Percentiles rank a stretch among this genome's conserved stretches.
Conservation (phyloP, 2,329 filamentous ascomycete species). For the Teratosphaeria zuluensis region DNA sequence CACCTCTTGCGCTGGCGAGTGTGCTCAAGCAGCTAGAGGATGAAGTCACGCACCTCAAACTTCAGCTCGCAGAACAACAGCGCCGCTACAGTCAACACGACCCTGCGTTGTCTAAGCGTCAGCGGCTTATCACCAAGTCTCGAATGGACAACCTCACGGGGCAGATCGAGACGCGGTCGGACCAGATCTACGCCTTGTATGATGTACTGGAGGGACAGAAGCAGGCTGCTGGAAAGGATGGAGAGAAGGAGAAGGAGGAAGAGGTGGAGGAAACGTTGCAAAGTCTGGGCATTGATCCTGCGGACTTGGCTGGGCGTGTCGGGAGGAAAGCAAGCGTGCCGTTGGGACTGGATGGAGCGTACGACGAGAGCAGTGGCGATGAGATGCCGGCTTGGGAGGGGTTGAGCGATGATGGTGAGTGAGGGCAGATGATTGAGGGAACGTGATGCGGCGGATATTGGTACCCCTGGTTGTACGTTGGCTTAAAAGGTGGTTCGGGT, state of each 20-base stretch:
- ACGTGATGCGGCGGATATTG: background rate
- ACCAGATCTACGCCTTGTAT: slow-evolving; percentile 73
- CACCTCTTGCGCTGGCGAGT: slow-evolving; percentile 64
- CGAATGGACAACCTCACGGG: slow-evolving; percentile 53
- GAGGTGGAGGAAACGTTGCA: slow-evolving; percentile 35
- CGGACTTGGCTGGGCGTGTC: slow-evolving; percentile 20
- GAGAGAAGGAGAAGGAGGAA: slow-evolving; percentile 29
- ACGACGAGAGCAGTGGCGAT: slow-evolving; percentile 19
- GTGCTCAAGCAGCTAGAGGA: slow-evolving; percentile 76
- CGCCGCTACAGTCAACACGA: slow-evolving; percentile 57
- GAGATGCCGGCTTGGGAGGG: slow-evolving; percentile 23
- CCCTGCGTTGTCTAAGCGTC: slow-evolving; percentile 54
- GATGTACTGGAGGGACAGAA: slow-evolving; percentile 78
- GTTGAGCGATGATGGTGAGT: slow-evolving; percentile 20
- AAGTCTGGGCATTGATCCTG: slow-evolving; percentile 32
- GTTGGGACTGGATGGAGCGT: slow-evolving; percentile 10
- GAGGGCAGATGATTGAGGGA: background rate
- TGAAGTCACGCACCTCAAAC: slow-evolving; percentile 67
- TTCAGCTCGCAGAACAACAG: slow-evolving; percentile 54
- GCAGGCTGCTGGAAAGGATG: slow-evolving; percentile 40
- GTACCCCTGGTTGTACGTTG: background rate
- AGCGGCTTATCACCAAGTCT: slow-evolving; percentile 51
- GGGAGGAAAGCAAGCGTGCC: slow-evolving; percentile 9
- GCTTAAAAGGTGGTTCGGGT: background rate
- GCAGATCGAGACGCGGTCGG: slow-evolving; percentile 61